Conservation (phyloP, 108 stramenopile species). For the Conticribra guillardii region DNA sequence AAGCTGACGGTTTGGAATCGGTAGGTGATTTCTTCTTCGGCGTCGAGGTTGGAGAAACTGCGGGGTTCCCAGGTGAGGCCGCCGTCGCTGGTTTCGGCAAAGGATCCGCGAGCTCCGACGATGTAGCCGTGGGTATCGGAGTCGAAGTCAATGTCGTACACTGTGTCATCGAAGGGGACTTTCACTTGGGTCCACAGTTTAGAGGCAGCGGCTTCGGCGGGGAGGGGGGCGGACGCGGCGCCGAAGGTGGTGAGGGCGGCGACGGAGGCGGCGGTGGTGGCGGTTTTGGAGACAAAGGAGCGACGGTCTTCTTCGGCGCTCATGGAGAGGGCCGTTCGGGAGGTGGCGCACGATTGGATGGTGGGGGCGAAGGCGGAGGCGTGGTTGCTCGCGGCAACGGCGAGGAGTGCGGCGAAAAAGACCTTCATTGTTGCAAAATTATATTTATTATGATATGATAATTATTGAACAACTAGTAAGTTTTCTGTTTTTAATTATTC, state of each 20-base stretch:
- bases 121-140: slow-evolving; percentile 91
- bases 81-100: slow-evolving; percentile 95
- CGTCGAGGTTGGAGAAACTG: slow-evolving; percentile 94
- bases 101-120: slow-evolving; percentile 97
- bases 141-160: slow-evolving; percentile 97
- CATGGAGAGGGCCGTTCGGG: slow-evolving; percentile 19
- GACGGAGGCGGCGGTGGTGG: slow-evolving; percentile 53
- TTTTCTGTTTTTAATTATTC: no score
- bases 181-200: slow-evolving; percentile 79
- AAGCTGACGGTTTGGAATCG: slow-evolving; percentile 90
- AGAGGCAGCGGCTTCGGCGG: slow-evolving; percentile 67
- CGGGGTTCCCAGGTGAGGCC: slow-evolving; percentile 93
- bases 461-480: no score
- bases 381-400: slow-evolving; percentile 12
- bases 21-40: slow-evolving; percentile 95
- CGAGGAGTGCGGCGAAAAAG: slow-evolving; percentile 29
- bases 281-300: slow-evolving; percentile 72
- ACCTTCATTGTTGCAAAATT: slow-evolving; percentile 30
- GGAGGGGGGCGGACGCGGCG: slow-evolving; percentile 33
- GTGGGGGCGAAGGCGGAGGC: slow-evolving; percentile 17
- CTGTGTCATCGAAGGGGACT: slow-evolving; percentile 88
- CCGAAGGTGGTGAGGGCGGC: slow-evolving; percentile 39
- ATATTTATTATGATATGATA: not conserved
- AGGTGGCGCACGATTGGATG: not conserved
- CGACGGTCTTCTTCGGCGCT: slow-evolving; percentile 60